These are phyloP conservation scores for Mycena capillaripes DNA, from an alignment of 768 basidiomycete genomes.

Conservation along the genomic window DNA sequence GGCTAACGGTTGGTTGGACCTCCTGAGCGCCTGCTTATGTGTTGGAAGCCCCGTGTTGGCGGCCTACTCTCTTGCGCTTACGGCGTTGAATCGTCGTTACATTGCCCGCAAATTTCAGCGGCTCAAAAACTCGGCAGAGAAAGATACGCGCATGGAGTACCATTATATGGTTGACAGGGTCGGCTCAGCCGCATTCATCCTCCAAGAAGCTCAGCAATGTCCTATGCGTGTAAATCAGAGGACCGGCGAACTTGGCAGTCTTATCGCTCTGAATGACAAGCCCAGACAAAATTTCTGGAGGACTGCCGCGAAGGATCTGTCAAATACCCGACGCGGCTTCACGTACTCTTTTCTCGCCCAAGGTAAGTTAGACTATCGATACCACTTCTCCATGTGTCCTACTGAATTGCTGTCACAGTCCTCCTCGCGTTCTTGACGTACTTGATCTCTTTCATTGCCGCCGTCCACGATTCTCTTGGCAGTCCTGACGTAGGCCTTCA, in stretches of 20 bases:
- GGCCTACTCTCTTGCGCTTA: constrained; percentile 33
- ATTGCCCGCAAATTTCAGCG: constrained; percentile 6
- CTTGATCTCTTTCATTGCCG: constrained; percentile 25
- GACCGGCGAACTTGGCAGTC: constrained; percentile 18
- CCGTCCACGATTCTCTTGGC: constrained; percentile 15
- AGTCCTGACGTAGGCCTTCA: constrained; percentile 29
- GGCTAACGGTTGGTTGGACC: constrained; percentile 24
- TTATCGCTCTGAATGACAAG: constrained; percentile 21
- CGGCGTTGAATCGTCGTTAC: constrained; percentile 28
- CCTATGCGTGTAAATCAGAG: constrained; percentile 32
- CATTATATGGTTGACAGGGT: constrained; percentile 6
- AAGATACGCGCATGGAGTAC: background rate
- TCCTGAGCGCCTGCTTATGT: constrained; percentile 25
- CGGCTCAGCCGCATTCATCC: constrained; percentile 18
- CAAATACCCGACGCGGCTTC: constrained; percentile 26
- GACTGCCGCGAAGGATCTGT: constrained; percentile 17
- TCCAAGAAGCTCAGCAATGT: constrained; percentile 31
- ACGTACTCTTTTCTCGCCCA: constrained; percentile 28
- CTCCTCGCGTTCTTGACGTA: constrained; percentile 30
- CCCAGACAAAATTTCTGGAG: constrained; percentile 23
- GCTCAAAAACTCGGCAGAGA: constrained; percentile 13
- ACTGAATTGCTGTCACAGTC: constrained; percentile 15
- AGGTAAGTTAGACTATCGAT: background rate
- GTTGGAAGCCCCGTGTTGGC: constrained; percentile 33
- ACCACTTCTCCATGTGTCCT: too few relatives aligned